Base-by-base conservation (phyloP, 1,284 basidiomycete genomes). In the Trametes pubescens region DNA sequence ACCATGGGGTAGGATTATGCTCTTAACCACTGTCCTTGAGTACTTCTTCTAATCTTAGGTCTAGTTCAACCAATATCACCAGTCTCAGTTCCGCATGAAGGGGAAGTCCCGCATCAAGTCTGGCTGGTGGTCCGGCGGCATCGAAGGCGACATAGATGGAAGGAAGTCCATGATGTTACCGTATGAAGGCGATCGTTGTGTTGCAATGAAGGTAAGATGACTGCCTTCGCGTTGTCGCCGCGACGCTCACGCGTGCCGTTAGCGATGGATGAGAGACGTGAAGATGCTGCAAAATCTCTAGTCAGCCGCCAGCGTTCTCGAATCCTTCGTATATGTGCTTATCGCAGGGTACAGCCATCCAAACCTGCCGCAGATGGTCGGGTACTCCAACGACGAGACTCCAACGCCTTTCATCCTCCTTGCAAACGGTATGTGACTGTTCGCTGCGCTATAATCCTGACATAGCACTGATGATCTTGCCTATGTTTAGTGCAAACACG, bases 341-440 rank as follows among this genome's bases (percentile, higher is more conserved):
- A 67, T 21, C 8, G 8, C 49, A 16, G 2, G 14, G 18, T n/a
- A 35, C 56, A 86, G 85, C 64, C 85, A 86, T 60, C 82, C 83
- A 14, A 85, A 82, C 69, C 71, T 86, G 16, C 84, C 85, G 0
- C 84, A 86, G 69, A 79, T 86, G 76, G 66, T 84, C 8, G 85
- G 84, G 0, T 83, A 83, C 66, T 86, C 85, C 0, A 74, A 79
- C n/a, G 80, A 81, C 22, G 76, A 80, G 46, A 73, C 79, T 0
- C 78, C 78, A 1, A 83, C 80, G 0, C 84, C 82, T 0, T 86
- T 86, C 67, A 82, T 86, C 53, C 67, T 86, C 6, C 72, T 86
- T 32, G 81, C 82, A 1, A 82, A 83, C 61, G 80, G 84, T 83
- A 67, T 44, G 69, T 34, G 3, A 35, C 26, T 5, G 29, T 24